Evolutionary conservation across 139 green algal genomes (phyloP), one percentile per base, ranked within the genome.

Genomic region (Chlamydomonas eustigma): DNA sequence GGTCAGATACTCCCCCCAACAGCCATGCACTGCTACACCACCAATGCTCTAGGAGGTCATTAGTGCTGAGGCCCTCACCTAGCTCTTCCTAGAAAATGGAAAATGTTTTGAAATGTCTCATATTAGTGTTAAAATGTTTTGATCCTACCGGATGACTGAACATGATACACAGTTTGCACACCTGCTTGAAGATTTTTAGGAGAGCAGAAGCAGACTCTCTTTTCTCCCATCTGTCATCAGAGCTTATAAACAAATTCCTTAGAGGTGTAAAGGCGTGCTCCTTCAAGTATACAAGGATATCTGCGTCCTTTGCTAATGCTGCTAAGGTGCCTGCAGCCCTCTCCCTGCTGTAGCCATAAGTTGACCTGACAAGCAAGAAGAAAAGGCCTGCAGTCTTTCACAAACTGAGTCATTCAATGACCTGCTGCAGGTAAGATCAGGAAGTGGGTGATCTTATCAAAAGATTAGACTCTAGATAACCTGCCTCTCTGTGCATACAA

Each of bases 311-410:
- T 0, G 73, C 39, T 25, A 83, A 66, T 35, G 79, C 50, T 6
- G 78, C 73, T 34, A 83, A 67, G 0, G 66, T 77, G 37, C 73
- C 78, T 32, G 73, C 78, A 1, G 78, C 78, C 22, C 78, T 73
- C 24, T 83, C 78, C 30, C 78, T 73, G 73, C 78, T 76, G 73
- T 83, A 83, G 36, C 73, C 73, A 51, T 83, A 83, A 73, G 79
- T 73, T 2, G 50, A 34, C 50, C 78, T 79, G 65, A 6, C 18
- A 24, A 50, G 4, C 44, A 68, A 70, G 63, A n/a, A n/a, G n/a
- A n/a, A n/a, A n/a, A n/a, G n/a, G n/a, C n/a, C n/a, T n/a, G n/a
- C n/a, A n/a, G n/a, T n/a, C n/a, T n/a, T n/a, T n/a, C n/a, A n/a
- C n/a, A n/a, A n/a, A n/a, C n/a, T n/a, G n/a, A n/a, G n/a, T n/a